A percentile compares a stretch with the other conserved stretches of the same genome.
phyloP scores from a whole-genome alignment of 2,329 filamentous ascomycete genomes.

The Xylaria digitata region DNA sequence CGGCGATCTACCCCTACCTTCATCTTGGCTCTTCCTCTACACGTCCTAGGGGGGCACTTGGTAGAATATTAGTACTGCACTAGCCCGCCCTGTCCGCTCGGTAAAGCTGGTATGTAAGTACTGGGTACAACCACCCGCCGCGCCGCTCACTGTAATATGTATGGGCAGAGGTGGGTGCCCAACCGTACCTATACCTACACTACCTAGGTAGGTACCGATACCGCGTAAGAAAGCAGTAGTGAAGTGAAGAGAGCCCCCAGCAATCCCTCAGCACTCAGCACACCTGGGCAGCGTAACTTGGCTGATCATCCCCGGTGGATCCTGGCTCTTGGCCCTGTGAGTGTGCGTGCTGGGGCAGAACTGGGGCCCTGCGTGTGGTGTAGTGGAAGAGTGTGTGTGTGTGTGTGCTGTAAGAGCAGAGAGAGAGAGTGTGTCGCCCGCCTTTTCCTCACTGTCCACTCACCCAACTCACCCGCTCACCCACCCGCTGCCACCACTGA shows the following conservation, averaged over 20 bases:
- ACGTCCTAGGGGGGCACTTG: background rate
- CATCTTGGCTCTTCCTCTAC: constrained; percentile 34
- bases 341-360: background rate
- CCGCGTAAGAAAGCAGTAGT: too few relatives aligned
- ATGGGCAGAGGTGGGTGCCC: too few relatives aligned
- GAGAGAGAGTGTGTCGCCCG: background rate
- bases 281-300: constrained; percentile 6
- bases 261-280: constrained; percentile 11
- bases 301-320: constrained; percentile 38
- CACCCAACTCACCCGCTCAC: constrained; percentile 41
- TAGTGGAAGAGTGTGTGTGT: constrained; percentile 10
- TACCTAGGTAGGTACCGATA: background rate
- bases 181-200: background rate
- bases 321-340: constrained; percentile 23
- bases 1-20: constrained; percentile 16
- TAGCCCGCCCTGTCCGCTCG: background rate
- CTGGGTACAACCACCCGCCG: too few relatives aligned
- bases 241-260: too few relatives aligned
- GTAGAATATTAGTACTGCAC: background rate
- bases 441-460: background rate
- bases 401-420: constrained; percentile 9
- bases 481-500: constrained; percentile 37
- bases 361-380: too few relatives aligned
- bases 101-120: too few relatives aligned
- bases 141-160: too few relatives aligned